Base-by-base conservation (phyloP, 306 rosid genomes). In the Corylus heterophylla region DNA sequence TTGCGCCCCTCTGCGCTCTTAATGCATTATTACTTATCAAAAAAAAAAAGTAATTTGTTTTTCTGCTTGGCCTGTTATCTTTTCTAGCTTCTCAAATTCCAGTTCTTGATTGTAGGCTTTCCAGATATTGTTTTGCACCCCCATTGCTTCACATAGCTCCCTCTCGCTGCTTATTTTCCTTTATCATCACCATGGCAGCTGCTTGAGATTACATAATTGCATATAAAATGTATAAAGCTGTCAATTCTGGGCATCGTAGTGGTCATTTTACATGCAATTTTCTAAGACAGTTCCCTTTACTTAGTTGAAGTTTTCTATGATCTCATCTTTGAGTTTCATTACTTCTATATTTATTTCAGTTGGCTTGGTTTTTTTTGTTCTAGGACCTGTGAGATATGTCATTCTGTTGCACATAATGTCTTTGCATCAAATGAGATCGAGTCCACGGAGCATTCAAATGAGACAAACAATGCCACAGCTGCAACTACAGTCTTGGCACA, bases 331-430 rank as follows among this genome's bases (percentile, higher is more conserved):
- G 7, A 49, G 20, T 71, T 7, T 75, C 44, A 10, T 50, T 37
- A 18, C 35, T 79, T 62, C 3, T 16, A 44, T 18, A n/a, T 50
- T 20, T 5, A 42, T 55, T 69, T 58, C 55, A 45, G 68, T 83
- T 61, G 27, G 75, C 77, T 83, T 76, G 48, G 69, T 49, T 77
- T 82, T 77, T 82, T 75, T 82, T 78, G 51, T 50, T 39, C 51
- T 56, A 93, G 99, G 94, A 95, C 96, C 27, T 95, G 99, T 47
- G 99, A 95, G 89, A 95, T 93, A 71, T 95, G 99, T 29, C 94
- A 91, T 74, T 85, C 97, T 20, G 67, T 89, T 29, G 99, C 98
- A 5, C 92, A 87, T 37, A 95, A 95, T 64, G 91, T 95, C 72
- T 74, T 77, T 7, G 90, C 89, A 66, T 76, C 83, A 18, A 85